Evolutionary conservation across 2,329 filamentous ascomycete genomes (phyloP), one percentile per base, ranked within the genome.

Genomic region (Aspergillus latus): DNA sequence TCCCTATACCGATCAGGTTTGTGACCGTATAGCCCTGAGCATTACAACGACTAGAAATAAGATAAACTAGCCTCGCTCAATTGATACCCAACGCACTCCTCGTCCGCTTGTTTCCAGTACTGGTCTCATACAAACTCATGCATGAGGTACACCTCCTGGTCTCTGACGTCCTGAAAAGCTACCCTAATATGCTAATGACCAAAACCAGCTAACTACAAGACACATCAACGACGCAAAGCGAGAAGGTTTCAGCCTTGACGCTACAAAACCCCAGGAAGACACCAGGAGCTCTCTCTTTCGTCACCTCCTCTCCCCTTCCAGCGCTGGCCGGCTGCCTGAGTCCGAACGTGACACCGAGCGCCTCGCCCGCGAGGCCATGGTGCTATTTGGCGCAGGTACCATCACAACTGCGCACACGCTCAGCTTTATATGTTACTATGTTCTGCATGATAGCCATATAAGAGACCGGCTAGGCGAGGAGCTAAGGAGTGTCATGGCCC

Each of bases 401-500:
- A 21, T 29, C 1, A 46, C 50, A 2, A 34, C 15, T 2, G 16
- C 32, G n/a, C 15, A 28, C 26, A 15, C 32, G 2, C 10, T 53
- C 6, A 39, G 30, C 10, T 21, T 53, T 10, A 46, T 29, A 7
- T 4, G 39, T 7, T 53, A 53, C 42, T 26, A 53, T 16, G 34
- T 43, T 3, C 29, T 53, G 2, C 7, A 55, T 21, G 51, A 58
- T 4, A 57, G 59, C 5, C 4, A 53, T 2, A 59, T 67, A 9
- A 37, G 49, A 9, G 39, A 60, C 13, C 56, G 49, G 5, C 50
- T 67, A 9, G 46, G 51, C 8, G 57, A 60, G 36, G 68, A 71
- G 45, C 56, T 70, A 42, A 58, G 57, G 40, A 60, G 57, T 15
- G 52, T 61, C 26, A 62, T 62, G 58, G 46, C 58, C 10, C 51